Base-by-base conservation (phyloP, 2,329 filamentous ascomycete species). In the Fusarium liriodendri region DNA sequence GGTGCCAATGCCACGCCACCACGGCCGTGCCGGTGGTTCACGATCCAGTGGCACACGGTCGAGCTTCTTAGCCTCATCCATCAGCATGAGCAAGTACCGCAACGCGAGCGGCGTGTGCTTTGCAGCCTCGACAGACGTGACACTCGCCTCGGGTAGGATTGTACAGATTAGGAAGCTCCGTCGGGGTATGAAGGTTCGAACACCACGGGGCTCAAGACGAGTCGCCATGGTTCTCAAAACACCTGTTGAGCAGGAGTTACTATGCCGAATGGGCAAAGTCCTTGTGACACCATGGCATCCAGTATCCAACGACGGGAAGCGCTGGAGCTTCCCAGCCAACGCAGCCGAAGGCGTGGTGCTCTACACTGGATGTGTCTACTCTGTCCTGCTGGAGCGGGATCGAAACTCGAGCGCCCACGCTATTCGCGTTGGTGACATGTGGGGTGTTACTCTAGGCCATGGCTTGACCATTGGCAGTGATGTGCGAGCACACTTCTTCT, bases 271-370 rank as follows among this genome's bases (percentile, higher is more conserved):
- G 1, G 84, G 84, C 2, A 76, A 68, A 1, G 80, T 91, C 9
- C 77, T 87, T 8, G 85, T 91, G 32, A 92, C 90, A 27, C 86
- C 87, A 0, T 92, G 89, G 88, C 90, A 92, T 76, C 90, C 90
- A 1, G 79, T 92, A 4, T 84, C 81, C 0, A 57, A 77, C 2
- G 80, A 84, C 22, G 80, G 76, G 18, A 77, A 80, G 50, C 73
- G 62, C 4, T 90, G 88, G 88, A 72, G 67, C 0, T 90, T 89
- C 71, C 89, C 89, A 0, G 83, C 78, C 0, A 70, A 85, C 1
- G 73, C 85, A 2, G 78, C 82, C 0, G 73, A 79, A 0, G 61
- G 75, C 2, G 70, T 72, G 8, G 79, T 85, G 1, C 74, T 80
- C 4, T 90, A 89, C 61, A 86, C 86, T 0, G 89, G 89, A 0